Percentiles rank a stretch among this genome's conserved stretches.
These are phyloP conservation scores for Panaeolus cyanescens DNA, from an alignment of 768 basidiomycete species.

Conservation along the genomic window DNA sequence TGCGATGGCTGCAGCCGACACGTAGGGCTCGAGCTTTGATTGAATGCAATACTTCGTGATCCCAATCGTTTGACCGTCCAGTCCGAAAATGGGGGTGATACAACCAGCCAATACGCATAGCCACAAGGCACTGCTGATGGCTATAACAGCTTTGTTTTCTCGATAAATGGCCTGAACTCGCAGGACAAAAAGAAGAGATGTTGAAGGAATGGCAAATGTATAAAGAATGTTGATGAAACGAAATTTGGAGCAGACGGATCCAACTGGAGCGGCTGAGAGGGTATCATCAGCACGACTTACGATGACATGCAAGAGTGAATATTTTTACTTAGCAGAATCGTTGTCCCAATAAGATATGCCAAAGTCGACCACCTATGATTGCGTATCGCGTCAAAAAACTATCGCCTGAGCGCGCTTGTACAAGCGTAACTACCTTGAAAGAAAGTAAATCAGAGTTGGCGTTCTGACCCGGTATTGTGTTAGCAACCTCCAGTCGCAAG, in stretches of 20 bases:
- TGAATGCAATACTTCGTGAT: slow-evolving; percentile 26
- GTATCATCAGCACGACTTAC: too few relatives aligned
- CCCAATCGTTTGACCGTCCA: slow-evolving; percentile 19
- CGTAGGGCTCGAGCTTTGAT: slow-evolving; percentile 4
- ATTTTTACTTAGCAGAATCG: not conserved
- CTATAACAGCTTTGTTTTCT: slow-evolving; percentile 18
- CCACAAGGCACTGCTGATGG: slow-evolving; percentile 30
- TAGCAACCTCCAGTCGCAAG: slow-evolving; percentile 18
- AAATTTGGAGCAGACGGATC: slow-evolving; percentile 4
- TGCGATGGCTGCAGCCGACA: slow-evolving; percentile 17
- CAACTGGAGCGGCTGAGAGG: slow-evolving; percentile 4
- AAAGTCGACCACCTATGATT: not conserved
- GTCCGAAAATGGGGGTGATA: slow-evolving; percentile 23
- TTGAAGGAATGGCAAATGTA: slow-evolving; percentile 18
- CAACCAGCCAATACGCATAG: slow-evolving; percentile 26
- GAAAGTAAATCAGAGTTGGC: slow-evolving; percentile 21
- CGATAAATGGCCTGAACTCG: slow-evolving; percentile 27
- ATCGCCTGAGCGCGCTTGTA: not conserved
- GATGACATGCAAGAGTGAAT: not conserved
- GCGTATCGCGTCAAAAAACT: not conserved
- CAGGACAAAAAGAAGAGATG: slow-evolving; percentile 28
- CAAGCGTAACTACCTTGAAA: slow-evolving; percentile 15
- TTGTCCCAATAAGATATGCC: not conserved
- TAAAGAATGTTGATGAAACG: slow-evolving; percentile 13
- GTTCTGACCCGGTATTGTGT: slow-evolving; percentile 10